phyloP scores from a whole-genome alignment of 2,329 filamentous ascomycete genomes.

The Chaetoscypha palmicola region DNA sequence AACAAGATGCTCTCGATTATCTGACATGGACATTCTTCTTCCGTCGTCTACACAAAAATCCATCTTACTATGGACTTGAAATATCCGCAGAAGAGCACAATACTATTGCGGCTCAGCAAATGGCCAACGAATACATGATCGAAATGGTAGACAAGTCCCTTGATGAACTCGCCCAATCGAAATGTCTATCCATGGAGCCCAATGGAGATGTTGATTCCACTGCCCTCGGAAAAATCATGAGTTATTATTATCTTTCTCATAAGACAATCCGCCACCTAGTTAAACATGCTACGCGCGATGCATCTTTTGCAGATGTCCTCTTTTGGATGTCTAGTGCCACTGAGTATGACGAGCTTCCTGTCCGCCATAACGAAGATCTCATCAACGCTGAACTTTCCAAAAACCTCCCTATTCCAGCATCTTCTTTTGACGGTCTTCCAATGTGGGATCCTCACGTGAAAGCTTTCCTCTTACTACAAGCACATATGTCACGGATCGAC shows the following conservation, averaged over 20 bases:
- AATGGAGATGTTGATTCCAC: constrained; percentile 89
- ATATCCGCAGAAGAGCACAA: constrained; percentile 91
- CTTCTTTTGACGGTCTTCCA: constrained; percentile 54
- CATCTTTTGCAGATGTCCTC: constrained; percentile 73
- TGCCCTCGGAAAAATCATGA: constrained; percentile 95
- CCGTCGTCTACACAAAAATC: constrained; percentile 92
- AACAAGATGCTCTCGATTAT: constrained; percentile 96
- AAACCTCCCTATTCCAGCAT: constrained; percentile 58
- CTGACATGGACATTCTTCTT: constrained; percentile 99
- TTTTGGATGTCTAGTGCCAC: constrained; percentile 90
- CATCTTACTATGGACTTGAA: constrained; percentile 93
- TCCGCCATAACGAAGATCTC: constrained; percentile 96
- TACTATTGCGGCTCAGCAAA: constrained; percentile 72
- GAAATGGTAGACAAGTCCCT: constrained; percentile 85
- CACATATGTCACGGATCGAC: constrained; percentile 87
- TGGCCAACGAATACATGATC: constrained; percentile 93
- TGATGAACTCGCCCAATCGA: constrained; percentile 71
- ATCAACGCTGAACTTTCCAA: constrained; percentile 87
- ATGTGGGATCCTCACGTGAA: constrained; percentile 99
- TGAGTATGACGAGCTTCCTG: constrained; percentile 95
- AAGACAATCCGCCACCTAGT: constrained; percentile 85
- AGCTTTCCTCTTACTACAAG: constrained; percentile 85
- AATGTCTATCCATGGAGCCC: constrained; percentile 73
- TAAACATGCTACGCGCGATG: constrained; percentile 65
- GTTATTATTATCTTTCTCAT: constrained; percentile 97